Base-by-base conservation (phyloP, 306 rosid species). In the Prunus armeniaca region DNA sequence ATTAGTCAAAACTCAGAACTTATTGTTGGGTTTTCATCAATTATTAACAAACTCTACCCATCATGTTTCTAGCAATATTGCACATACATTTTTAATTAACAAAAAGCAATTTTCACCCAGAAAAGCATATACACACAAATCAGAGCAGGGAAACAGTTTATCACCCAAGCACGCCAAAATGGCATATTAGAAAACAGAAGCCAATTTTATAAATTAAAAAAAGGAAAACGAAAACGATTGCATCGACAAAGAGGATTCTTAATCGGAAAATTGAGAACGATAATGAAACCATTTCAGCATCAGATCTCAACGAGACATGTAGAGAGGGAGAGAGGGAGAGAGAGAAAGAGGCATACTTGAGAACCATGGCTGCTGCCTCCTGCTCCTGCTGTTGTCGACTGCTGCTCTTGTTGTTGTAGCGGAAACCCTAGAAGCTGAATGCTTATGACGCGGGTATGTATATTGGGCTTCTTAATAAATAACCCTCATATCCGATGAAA, bases 291-390 rank as follows among this genome's bases (percentile, higher is more conserved):
- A 71, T 28, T 14, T 18, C 32, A 52, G 10, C 20, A 45, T 11
- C 49, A 50, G n/a, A 51, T 57, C 64, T 2, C 2, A 72, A 2
- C 0, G 2, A 13, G 20, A 38, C 9, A 7, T 38, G 43, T 7
- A 38, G 43, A 30, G 50, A 54, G 12, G 2, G 13, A 56, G 4
- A 56, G 77, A 27, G 60, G 30, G 18, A 24, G 25, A 18, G 25
- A 38, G 51, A 69, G 19, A 28, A 25, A 50, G 41, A 77, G 49
- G 67, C 88, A 7, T 50, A 90, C 97, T 92, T 92, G 84, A 92
- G 90, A 85, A 92, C 96, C 97, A 92, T 92, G 84, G 88, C 87
- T 73, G 86, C 81, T 66, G 76, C 41, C 27, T 63, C 9, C 32
- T 28, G 72, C 27, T 63, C 9, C 32, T 28, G 72, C 12, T 67